Base-by-base conservation (phyloP, 2,329 filamentous ascomycete species). In the Fusarium pseudonygamai region DNA sequence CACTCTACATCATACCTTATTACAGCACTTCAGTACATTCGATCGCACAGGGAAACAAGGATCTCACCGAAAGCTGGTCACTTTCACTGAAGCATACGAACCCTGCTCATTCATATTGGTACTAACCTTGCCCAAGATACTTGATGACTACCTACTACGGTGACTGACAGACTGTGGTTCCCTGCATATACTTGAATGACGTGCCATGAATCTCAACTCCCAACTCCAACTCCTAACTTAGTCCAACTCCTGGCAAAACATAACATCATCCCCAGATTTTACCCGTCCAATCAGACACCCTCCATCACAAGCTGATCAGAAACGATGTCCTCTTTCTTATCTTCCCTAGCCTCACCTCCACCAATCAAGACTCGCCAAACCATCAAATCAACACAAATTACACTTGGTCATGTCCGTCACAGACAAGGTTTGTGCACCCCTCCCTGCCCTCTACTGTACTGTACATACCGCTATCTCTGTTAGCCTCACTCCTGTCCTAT, bases 371-470 rank as follows among this genome's bases (percentile, higher is more conserved):
- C 15, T 37, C 56, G 10, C 34, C 26, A 20, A 12, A 20, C 34
- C 57, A 60, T 61, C 65, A 64, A 68, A 60, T 57, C 45, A 71
- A 75, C 60, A 77, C 75, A 77, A 74, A 76, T 77, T 56, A 50
- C 67, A 75, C 66, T 73, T 76, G 60, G 74, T 76, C 75, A 75
- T 75, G 69, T 60, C 47, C 32, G 55, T 58, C 40, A 50, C 24
- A 26, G 56, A 42, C 56, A 26, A 56, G n/a, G 46, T 58, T 61
- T 28, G 49, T 43, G 50, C 67, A 69, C 72, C 66, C 72, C 64
- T 34, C 50, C 20, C 45, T 16, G 15, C 43, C 43, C 15, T 55
- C 39, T 37, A 37, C 20, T 37, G 16, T 18, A 37, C 36, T 22
- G 20, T 15, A 37, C 36, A 37, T 37, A 28, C 57, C 53, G 22